Base-by-base conservation (phyloP, 2,329 filamentous ascomycete genomes). In the Phoma sp. region DNA sequence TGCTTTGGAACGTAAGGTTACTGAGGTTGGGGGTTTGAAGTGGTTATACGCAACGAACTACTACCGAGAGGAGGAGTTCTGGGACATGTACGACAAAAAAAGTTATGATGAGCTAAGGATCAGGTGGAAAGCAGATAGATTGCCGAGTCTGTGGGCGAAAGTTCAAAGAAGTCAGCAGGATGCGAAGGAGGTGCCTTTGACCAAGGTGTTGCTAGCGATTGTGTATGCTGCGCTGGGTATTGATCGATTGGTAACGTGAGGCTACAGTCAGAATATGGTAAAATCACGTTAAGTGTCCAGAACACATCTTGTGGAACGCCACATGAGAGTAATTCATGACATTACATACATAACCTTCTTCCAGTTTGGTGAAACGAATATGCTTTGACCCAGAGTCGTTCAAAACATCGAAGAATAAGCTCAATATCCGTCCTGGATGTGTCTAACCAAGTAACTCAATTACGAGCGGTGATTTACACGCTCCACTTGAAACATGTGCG, bases 21-120 rank as follows among this genome's bases (percentile, higher is more conserved):
- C 79, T 46, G 80, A 85, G 63, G 81, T 93, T 1, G 86, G 87
- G 38, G 91, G 91, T 9, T 85, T 88, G 79, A 95, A 95, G 78
- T 94, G 90, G 88, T 80, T 95, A n/a, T 95, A 96, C 74, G 90
- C 91, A 5, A 88, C 92, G 69, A 88, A 89, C 0, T 95, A 91
- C 77, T 94, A 94, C 73, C 81, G 82, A 22, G 83, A 89, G 69
- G 76, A 80, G 0, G 84, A 89, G 68, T 91, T 90, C 71, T 89
- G 87, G 86, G 65, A 75, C 27, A 77, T 85, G 45, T 90, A 90
- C 71, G 78, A 83, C 43, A 73, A 77, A 38, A 65, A 68, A n/a
- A 84, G 81, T 82, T 91, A 91, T 72, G 82, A 89, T 38, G 78
- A 67, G 2, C 76, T 91, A 63, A 77, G 88, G 25, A 51, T 69